Base-by-base conservation (phyloP, 331 rosid species). In the Dryas integrifolia region DNA sequence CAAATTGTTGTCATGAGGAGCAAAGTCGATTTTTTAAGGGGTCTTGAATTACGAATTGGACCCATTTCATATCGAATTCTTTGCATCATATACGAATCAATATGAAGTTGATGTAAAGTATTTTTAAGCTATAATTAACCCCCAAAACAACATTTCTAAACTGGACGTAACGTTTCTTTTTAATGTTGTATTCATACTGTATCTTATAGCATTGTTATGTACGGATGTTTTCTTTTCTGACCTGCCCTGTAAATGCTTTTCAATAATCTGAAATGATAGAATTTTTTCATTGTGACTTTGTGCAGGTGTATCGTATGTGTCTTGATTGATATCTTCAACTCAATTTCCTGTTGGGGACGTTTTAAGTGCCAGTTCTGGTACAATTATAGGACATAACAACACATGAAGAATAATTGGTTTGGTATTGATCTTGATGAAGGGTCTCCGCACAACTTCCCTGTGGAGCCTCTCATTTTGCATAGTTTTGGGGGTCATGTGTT, bases 321-420 rank as follows among this genome's bases (percentile, higher is more conserved):
- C 21, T 41, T 46, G 81, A 48, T 53, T 50, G 60, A 50, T 57
- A 48, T 53, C 59, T 43, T n/a, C 3, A 21, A 57, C 4, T 39
- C n/a, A 75, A 43, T 48, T 9, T 0, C 30, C 65, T 53, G 57
- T 59, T 30, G 69, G 57, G 73, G 72, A 61, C 51, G 41, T 55
- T 50, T 57, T 14, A 71, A 52, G 56, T 52, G 68, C 24, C 52
- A 38, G 11, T 66, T 55, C 30, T 30, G 26, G 77, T 51, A 50
- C 45, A 35, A 39, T 38, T 13, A 41, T 51, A 65, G 69, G 65
- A 72, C 26, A 44, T 64, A 26, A 49, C 47, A 49, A 74, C 73
- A 61, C 59, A 85, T 89, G 99, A 72, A 75, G 77, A 85, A 83
- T 76, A 77, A 87, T 82, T 83, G 96, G 93, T 78, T 88, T n/a